Conservation (phyloP, 805 yeast genomes). For the Starmerella geochares region DNA sequence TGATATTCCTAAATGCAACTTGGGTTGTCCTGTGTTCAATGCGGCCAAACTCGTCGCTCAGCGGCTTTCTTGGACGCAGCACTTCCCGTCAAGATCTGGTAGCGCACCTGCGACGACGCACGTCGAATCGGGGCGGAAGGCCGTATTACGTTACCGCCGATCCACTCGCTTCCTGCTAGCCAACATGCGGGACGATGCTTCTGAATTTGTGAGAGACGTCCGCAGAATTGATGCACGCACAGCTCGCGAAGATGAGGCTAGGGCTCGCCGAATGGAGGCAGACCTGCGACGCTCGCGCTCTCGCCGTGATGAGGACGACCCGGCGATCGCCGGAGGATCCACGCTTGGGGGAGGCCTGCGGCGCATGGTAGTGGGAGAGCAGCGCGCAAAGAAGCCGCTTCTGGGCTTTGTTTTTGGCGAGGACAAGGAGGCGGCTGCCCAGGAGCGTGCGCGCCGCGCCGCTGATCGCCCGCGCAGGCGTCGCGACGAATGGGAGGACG, state of each 20-base stretch:
- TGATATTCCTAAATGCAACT: too few species aligned
- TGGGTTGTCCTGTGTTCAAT: too few species aligned
- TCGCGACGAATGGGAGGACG: slow-evolving; percentile 3
- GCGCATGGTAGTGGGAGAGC: slow-evolving; percentile 16
- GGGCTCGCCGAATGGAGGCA: slow-evolving; percentile 17
- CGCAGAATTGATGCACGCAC: slow-evolving; percentile 15
- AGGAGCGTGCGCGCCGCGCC: not conserved
- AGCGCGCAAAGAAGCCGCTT: slow-evolving; percentile 18
- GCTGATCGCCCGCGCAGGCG: slow-evolving; percentile 4
- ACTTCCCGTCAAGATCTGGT: too few species aligned
- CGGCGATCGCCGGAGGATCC: slow-evolving; percentile 1
- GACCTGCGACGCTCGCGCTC: slow-evolving; percentile 17
- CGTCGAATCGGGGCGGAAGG: too few species aligned
- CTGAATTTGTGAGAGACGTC: slow-evolving; percentile 17
- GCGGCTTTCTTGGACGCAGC: too few species aligned
- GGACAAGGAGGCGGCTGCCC: slow-evolving; percentile 3
- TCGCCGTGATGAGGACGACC: slow-evolving; percentile 12
- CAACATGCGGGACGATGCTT: slow-evolving; percentile 13
- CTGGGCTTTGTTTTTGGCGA: slow-evolving; percentile 18
- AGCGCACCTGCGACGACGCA: too few species aligned
- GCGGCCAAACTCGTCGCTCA: too few species aligned
- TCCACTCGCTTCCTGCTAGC: not conserved
- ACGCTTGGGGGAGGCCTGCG: slow-evolving; percentile 15
- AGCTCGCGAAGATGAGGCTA: slow-evolving; percentile 18
- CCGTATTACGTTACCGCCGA: not conserved